Evolutionary conservation across 2,329 filamentous ascomycete genomes (phyloP).

Genomic region (Xylaria sp.): DNA sequence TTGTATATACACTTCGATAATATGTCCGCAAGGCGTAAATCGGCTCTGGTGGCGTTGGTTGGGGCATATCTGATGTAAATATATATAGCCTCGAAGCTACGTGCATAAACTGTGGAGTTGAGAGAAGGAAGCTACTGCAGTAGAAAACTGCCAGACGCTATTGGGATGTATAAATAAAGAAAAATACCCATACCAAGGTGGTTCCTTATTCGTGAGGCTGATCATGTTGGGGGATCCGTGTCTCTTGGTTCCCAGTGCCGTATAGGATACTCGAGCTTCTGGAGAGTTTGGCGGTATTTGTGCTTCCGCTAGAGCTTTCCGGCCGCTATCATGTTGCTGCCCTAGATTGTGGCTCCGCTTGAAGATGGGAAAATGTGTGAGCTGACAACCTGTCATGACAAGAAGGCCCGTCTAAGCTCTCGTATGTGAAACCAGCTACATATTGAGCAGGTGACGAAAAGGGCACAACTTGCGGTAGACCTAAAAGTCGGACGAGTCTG

Average conservation of each 20-base stretch:
- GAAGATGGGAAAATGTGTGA: background rate
- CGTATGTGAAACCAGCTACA: background rate
- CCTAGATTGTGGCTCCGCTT: background rate
- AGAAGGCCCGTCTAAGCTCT: background rate
- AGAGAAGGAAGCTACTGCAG: constrained; percentile 6
- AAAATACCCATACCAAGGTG: constrained; percentile 23
- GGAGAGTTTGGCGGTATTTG: background rate
- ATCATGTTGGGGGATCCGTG: background rate
- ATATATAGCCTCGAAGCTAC: constrained; percentile 34
- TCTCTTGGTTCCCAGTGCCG: background rate
- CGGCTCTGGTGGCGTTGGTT: constrained; percentile 13
- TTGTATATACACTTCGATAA: constrained; percentile 38
- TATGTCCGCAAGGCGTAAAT: constrained; percentile 21
- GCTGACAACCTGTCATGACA: background rate
- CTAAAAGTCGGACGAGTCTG: background rate
- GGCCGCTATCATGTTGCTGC: background rate
- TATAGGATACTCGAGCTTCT: background rate
- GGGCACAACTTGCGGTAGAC: background rate
- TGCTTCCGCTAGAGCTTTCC: background rate
- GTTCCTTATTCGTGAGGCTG: background rate
- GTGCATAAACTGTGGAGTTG: constrained; percentile 38
- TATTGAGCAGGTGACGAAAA: background rate
- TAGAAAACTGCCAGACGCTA: constrained; percentile 5
- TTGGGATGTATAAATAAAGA: constrained; percentile 22
- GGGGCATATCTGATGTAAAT: constrained; percentile 30